Percentiles rank a stretch among this genome's conserved stretches.
phyloP scores from a whole-genome alignment of 257 asterid species.

The Salvia hispanica region DNA sequence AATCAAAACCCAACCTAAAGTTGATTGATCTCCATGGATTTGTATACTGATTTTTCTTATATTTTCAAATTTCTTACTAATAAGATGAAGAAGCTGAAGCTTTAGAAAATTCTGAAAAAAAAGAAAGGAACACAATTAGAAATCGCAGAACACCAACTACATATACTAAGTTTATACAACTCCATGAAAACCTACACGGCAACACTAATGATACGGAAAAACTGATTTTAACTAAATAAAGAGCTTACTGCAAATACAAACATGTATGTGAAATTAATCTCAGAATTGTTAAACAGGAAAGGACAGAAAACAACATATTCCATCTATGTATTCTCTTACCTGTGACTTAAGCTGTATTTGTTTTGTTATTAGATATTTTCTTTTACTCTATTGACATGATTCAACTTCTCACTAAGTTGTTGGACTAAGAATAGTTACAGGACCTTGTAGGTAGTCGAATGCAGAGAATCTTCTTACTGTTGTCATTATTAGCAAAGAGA shows the following conservation, averaged over 20 bases:
- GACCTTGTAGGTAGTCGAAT: background rate
- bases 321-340: background rate
- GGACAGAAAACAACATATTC: background rate
- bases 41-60: background rate
- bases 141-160: background rate
- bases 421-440: background rate
- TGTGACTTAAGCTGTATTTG: background rate
- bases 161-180: background rate
- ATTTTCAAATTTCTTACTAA: background rate
- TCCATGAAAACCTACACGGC: background rate
- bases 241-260: background rate
- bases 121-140: background rate
- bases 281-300: background rate
- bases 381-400: background rate
- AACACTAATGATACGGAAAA: no score
- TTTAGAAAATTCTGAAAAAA: background rate
- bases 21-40: background rate
- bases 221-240: background rate
- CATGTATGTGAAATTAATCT: background rate
- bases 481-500: background rate
- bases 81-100: background rate
- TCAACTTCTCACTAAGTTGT: background rate
- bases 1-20: background rate
- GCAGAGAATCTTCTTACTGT: slow-evolving; percentile 12
- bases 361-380: background rate